These are phyloP conservation scores for Metschnikowia shivogae DNA, from an alignment of 805 yeast species.

Conservation along the genomic window DNA sequence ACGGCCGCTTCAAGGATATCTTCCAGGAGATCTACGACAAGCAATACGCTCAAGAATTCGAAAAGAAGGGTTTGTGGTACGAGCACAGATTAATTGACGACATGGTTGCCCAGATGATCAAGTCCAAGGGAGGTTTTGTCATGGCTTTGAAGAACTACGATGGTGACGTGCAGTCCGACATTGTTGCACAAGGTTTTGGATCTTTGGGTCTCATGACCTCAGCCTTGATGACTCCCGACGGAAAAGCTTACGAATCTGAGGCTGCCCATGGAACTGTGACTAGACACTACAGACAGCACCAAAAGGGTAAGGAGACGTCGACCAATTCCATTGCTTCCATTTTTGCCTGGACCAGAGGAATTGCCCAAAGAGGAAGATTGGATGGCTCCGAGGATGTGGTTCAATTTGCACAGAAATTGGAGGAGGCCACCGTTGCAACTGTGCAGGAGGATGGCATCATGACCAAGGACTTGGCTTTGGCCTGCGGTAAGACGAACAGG, in stretches of 20 bases:
- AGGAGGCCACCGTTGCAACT: slow-evolving; percentile 80
- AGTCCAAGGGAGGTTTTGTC: slow-evolving; percentile 90
- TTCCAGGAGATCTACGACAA: slow-evolving; percentile 76
- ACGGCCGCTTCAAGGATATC: slow-evolving; percentile 92
- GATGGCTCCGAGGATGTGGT: slow-evolving; percentile 85
- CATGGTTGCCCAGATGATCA: slow-evolving; percentile 98
- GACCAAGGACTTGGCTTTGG: slow-evolving; percentile 95
- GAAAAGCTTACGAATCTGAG: slow-evolving; percentile 91
- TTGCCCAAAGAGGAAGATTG: slow-evolving; percentile 85
- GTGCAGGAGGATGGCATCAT: slow-evolving; percentile 80
- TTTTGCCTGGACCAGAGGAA: slow-evolving; percentile 95
- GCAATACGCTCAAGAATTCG: slow-evolving; percentile 68
- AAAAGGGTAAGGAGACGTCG: slow-evolving; percentile 94
- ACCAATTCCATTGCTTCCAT: slow-evolving; percentile 97
- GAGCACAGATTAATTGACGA: slow-evolving; percentile 96
- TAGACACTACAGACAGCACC: slow-evolving; percentile 93
- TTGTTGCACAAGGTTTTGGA: slow-evolving; percentile 97
- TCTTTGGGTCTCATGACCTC: slow-evolving; percentile 97
- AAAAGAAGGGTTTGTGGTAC: slow-evolving; percentile 82
- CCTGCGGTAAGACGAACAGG: slow-evolving; percentile 83
- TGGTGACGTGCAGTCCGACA: slow-evolving; percentile 95
- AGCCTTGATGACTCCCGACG: slow-evolving; percentile 94
- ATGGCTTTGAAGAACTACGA: slow-evolving; percentile 97
- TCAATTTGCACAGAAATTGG: slow-evolving; percentile 72
- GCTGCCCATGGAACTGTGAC: slow-evolving; percentile 99